phyloP scores from a whole-genome alignment of 768 basidiomycete species.

The Crucibulum laeve region DNA sequence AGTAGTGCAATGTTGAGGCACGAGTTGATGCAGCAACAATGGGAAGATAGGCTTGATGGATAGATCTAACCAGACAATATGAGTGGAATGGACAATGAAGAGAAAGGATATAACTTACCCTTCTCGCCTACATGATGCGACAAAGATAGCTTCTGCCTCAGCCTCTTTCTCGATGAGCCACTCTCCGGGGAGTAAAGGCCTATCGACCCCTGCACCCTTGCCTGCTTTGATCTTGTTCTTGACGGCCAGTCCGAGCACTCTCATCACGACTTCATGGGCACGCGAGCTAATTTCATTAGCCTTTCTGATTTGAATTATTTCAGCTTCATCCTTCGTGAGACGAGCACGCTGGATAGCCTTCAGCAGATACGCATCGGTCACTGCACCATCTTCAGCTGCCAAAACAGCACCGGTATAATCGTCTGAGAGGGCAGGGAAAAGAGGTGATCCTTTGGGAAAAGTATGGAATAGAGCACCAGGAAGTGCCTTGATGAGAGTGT shows the following conservation, averaged over 20 bases:
- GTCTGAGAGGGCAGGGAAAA: slow-evolving; percentile 47
- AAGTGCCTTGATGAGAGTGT: slow-evolving; percentile 39
- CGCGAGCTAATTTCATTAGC: slow-evolving; percentile 86
- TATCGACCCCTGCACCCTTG: slow-evolving; percentile 36
- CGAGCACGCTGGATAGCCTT: slow-evolving; percentile 78
- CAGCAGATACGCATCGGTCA: slow-evolving; percentile 64
- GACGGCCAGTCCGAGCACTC: slow-evolving; percentile 75
- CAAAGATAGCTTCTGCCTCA: slow-evolving; percentile 92
- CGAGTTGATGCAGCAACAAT: slow-evolving; percentile 86
- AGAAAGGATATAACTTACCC: slow-evolving; percentile 48
- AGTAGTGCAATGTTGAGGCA: slow-evolving; percentile 91
- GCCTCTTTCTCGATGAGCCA: slow-evolving; percentile 92
- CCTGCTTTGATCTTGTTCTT: slow-evolving; percentile 47
- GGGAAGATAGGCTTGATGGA: slow-evolving; percentile 88
- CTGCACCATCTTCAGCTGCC: slow-evolving; percentile 24
- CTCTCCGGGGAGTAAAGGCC: slow-evolving; percentile 64
- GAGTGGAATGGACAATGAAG: slow-evolving; percentile 2
- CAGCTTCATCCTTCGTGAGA: slow-evolving; percentile 69
- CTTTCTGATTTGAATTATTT: slow-evolving; percentile 69
- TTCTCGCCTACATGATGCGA: slow-evolving; percentile 83
- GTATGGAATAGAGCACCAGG: slow-evolving; percentile 63
- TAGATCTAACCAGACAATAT: slow-evolving; percentile 44
- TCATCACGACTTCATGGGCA: slow-evolving; percentile 92
- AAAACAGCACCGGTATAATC: slow-evolving; percentile 35
- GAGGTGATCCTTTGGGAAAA: slow-evolving; percentile 46